A percentile compares a stretch with the other conserved stretches of the same genome.
These are phyloP conservation scores for Melampsora americana DNA, from an alignment of 1,284 basidiomycete species.

Conservation along the genomic window DNA sequence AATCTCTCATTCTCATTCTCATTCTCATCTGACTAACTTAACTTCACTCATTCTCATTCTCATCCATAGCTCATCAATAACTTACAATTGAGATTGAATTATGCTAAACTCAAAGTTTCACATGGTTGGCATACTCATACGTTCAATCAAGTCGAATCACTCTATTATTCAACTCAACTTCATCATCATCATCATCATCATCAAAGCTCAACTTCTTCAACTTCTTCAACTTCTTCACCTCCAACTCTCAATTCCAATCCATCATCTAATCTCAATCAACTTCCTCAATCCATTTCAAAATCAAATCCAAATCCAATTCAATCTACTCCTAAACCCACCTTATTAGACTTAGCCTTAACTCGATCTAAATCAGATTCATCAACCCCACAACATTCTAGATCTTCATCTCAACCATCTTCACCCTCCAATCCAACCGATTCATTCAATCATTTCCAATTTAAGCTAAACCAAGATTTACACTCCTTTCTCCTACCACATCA, in stretches of 20 bases:
- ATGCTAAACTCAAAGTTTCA: slow-evolving; percentile 3
- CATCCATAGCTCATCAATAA: not conserved
- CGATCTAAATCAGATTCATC: too few relatives aligned
- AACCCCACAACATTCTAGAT: too few relatives aligned
- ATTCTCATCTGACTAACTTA: too few relatives aligned
- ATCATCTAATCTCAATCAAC: not conserved
- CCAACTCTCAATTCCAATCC: not conserved
- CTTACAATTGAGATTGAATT: not conserved
- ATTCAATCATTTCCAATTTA: too few relatives aligned
- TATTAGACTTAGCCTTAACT: too few relatives aligned
- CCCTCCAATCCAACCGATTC: too few relatives aligned
- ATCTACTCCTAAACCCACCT: not conserved
- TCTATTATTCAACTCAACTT: not conserved
- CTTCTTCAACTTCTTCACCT: not conserved
- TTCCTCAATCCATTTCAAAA: not conserved
- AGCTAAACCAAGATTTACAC: too few relatives aligned
- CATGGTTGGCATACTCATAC: slow-evolving; percentile 4
- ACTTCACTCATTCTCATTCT: not conserved
- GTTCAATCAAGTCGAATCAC: not conserved
- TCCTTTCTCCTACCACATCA: too few relatives aligned
- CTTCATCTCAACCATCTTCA: too few relatives aligned
- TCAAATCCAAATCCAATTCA: not conserved
- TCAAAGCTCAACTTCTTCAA: not conserved
- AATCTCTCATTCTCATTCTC: not conserved
- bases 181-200: too few relatives aligned